A percentile compares a stretch with the other conserved stretches of the same genome.
Evolutionary conservation across 2,329 filamentous ascomycete species (phyloP).

Genomic region (Aspergillus pseudoglaucus): DNA sequence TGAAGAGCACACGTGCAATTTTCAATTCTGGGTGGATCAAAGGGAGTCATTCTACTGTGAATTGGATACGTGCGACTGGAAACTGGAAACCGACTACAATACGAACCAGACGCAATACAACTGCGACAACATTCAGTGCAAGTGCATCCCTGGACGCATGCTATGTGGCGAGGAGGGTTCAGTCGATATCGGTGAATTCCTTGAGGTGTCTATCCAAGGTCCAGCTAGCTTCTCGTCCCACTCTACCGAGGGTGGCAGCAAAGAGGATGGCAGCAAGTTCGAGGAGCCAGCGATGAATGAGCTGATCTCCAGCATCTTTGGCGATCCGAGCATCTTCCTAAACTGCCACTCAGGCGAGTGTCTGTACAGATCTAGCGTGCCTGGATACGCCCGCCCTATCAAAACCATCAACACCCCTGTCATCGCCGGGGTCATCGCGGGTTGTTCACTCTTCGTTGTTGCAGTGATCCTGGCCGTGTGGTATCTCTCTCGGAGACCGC

Average conservation of each 20-base stretch:
- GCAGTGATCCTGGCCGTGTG: conserved; percentile 74
- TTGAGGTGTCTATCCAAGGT: conserved; percentile 74
- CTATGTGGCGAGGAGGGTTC: conserved; percentile 88
- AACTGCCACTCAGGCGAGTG: conserved; percentile 84
- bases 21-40: conserved; percentile 97
- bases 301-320: conserved; percentile 81
- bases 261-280: conserved; percentile 71
- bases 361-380: conserved; percentile 84
- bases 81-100: conserved; percentile 58
- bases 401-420: conserved; percentile 96
- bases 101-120: conserved; percentile 78
- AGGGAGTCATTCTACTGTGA: conserved; percentile 95
- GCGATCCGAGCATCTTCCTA: conserved; percentile 80
- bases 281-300: conserved; percentile 89
- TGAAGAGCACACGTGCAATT: conserved; percentile 72
- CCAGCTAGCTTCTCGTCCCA: conserved; percentile 76
- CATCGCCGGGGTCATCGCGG: conserved; percentile 88
- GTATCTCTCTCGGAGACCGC: conserved; percentile 73
- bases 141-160: conserved; percentile 85
- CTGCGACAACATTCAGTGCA: conserved; percentile 78
- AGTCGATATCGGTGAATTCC: conserved; percentile 84
- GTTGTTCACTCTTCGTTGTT: conserved; percentile 79
- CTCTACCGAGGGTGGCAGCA: conserved; percentile 48
- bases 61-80: conserved; percentile 71
- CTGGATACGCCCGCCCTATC: conserved; percentile 79